Evolutionary conservation across 768 basidiomycete genomes (phyloP), one percentile per base, ranked within the genome.

Genomic region (Pleurotus salmoneostramineus): DNA sequence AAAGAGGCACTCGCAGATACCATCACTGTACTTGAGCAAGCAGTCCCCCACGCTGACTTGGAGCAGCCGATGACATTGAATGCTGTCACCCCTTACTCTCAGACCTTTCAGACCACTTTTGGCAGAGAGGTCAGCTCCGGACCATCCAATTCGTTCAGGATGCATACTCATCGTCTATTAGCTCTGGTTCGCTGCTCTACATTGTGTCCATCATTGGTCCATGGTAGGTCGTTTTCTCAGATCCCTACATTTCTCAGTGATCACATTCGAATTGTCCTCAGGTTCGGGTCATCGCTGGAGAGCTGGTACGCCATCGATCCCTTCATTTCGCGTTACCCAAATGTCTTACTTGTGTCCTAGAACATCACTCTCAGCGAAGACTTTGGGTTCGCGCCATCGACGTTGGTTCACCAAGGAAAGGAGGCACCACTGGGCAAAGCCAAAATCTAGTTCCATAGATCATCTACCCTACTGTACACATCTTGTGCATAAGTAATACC

Each of bases 121-220:
- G 92, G 91, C 32, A 75, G 92, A 72, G 92, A 94, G 77, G 91
- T 90, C 63, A 63, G 71, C 59, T 17, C 44, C 36, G 48, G 10
- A 15, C 34, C 36, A 37, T 3, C 3, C 4, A 6, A 4, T 11
- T 47, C 33, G 21, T 27, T 15, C 11, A 40, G 5, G n/a, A 17
- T 48, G 17, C 35, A 27, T 14, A 43, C 33, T 37, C 44, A 48
- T 63, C 34, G 31, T 46, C 11, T 27, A 21, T 34, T 52, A 93
- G 91, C 72, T 94, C 14, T 94, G 92, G 92, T 94, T 94, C 69
- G 82, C 84, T n/a, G 84, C 79, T 21, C 72, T 94, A 34, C 92
- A 94, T 65, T 91, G 91, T 44, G 87, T 94, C 27, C 92, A 94
- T 71, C 92, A 94, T 67, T 94, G 90, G 90, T 91, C 90, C 15